These are phyloP conservation scores for Apiotrichum akiyoshidainum DNA, from an alignment of 1,284 basidiomycete species.

Conservation along the genomic window DNA sequence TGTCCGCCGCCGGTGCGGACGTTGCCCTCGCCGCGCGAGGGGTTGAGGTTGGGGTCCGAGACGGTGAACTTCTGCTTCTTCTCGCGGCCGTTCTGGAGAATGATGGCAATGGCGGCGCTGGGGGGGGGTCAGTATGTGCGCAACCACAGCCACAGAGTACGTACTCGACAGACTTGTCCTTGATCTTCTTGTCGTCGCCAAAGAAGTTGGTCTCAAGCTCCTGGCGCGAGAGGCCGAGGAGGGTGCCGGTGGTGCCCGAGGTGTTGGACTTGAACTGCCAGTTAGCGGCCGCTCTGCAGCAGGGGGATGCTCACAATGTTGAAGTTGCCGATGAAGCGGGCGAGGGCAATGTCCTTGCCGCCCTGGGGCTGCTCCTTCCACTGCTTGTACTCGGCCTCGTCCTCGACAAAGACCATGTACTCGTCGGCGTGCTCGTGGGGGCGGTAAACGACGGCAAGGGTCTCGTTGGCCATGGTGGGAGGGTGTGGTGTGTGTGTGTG, in stretches of 20 bases:
- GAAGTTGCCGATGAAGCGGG: constrained; percentile 46
- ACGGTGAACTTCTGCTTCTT: constrained; percentile 33
- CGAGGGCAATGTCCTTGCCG: constrained; percentile 44
- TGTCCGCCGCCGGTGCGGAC: constrained; percentile 15
- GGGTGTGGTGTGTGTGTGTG: constrained; percentile 1
- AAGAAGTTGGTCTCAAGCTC: constrained; percentile 47
- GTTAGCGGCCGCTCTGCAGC: neutral
- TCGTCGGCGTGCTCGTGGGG: constrained; percentile 44
- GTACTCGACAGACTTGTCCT: constrained; percentile 48
- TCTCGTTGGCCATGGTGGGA: constrained; percentile 17
- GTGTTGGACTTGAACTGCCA: constrained; percentile 40
- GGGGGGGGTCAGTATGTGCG: constrained; percentile 1
- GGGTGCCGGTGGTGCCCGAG: constrained; percentile 43
- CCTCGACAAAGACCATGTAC: constrained; percentile 46
- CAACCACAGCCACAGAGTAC: constrained; percentile 17
- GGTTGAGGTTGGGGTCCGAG: constrained; percentile 39
- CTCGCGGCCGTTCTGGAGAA: constrained; percentile 40
- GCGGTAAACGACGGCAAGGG: constrained; percentile 34
- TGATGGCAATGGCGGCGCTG: constrained; percentile 46
- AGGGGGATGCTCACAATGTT: constrained; percentile 34
- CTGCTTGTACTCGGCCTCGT: constrained; percentile 37
- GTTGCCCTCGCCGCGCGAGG: constrained; percentile 37
- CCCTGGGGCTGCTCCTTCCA: constrained; percentile 40
- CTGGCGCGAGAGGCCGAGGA: constrained; percentile 43
- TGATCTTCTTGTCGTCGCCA: constrained; percentile 41